Conservation (phyloP, 306 rosid genomes). For the Cucurbita maxima region DNA sequence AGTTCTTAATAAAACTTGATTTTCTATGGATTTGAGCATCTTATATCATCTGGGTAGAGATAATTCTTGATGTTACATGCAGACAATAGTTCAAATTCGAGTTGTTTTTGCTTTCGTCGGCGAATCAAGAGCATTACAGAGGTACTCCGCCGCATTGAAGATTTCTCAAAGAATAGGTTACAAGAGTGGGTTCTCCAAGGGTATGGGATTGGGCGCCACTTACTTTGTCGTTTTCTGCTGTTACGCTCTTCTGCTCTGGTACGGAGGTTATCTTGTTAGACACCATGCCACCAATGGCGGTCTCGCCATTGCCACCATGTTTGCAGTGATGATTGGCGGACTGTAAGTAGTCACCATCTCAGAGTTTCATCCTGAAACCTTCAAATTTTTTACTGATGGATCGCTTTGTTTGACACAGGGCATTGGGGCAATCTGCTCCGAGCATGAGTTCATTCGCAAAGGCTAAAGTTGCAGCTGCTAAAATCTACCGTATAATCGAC, state of each 20-base stretch:
- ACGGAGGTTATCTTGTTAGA: slow-evolving; percentile 87
- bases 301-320: slow-evolving; percentile 96
- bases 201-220: slow-evolving; percentile 92
- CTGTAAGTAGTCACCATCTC: slow-evolving; percentile 38
- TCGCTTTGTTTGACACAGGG: slow-evolving; percentile 29
- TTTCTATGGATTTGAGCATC: neutral
- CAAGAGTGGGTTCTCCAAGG: slow-evolving; percentile 80
- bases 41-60: slow-evolving; percentile 11
- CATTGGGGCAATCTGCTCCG: slow-evolving; percentile 89
- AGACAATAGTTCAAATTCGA: slow-evolving; percentile 87
- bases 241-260: slow-evolving; percentile 93
- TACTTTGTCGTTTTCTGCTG: slow-evolving; percentile 96
- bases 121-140: slow-evolving; percentile 55
- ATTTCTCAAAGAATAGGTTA: slow-evolving; percentile 72
- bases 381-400: neutral
- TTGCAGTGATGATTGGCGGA: slow-evolving; percentile 94
- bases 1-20: neutral
- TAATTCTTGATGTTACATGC: slow-evolving; percentile 20
- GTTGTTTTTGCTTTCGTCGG: slow-evolving; percentile 76
- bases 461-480: slow-evolving; percentile 91
- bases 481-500: slow-evolving; percentile 67
- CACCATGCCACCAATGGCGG: slow-evolving; percentile 92
- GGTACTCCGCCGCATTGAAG: slow-evolving; percentile 63
- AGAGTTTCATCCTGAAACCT: neutral
- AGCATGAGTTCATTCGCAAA: slow-evolving; percentile 90